Conservation (phyloP, 805 yeast genomes). For the Saccharomycopsis fibuligera region DNA sequence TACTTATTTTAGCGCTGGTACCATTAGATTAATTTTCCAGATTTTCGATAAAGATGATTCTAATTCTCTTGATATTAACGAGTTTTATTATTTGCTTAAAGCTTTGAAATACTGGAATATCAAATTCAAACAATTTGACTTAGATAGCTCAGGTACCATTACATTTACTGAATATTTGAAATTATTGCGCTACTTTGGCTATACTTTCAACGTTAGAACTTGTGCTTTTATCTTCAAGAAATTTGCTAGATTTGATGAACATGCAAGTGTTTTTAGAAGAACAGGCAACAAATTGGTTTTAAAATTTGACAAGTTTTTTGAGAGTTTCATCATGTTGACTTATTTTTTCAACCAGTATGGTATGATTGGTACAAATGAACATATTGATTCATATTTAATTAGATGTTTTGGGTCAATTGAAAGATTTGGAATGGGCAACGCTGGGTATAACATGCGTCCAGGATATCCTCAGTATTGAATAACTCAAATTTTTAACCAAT, state of each 20-base stretch:
- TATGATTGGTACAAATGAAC: neutral
- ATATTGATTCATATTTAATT: conserved; percentile 1
- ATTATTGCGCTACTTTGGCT: conserved; percentile 60
- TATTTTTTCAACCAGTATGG: conserved; percentile 18
- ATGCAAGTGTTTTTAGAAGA: conserved; percentile 20
- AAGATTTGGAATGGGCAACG: neutral
- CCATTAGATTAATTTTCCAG: conserved; percentile 56
- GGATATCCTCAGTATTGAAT: no score
- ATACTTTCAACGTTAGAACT: conserved; percentile 49
- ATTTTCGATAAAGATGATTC: conserved; percentile 49
- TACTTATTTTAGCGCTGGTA: conserved; percentile 52
- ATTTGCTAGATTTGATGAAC: conserved; percentile 36
- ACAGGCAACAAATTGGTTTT: conserved; percentile 31
- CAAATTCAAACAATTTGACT: conserved; percentile 55
- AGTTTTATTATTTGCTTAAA: conserved; percentile 64
- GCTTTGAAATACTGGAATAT: conserved; percentile 61
- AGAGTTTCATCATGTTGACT: conserved; percentile 60
- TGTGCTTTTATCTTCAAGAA: conserved; percentile 52
- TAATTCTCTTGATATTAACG: conserved; percentile 45
- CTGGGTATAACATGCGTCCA: no score
- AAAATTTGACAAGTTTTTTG: conserved; percentile 78
- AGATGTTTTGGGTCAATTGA: neutral
- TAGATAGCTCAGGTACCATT: conserved; percentile 51
- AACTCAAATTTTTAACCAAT: neutral
- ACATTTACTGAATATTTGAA: conserved; percentile 60